A percentile compares a stretch with the other conserved stretches of the same genome.
Conservation (phyloP, 139 green algal species). For the Trebouxia sp. region DNA sequence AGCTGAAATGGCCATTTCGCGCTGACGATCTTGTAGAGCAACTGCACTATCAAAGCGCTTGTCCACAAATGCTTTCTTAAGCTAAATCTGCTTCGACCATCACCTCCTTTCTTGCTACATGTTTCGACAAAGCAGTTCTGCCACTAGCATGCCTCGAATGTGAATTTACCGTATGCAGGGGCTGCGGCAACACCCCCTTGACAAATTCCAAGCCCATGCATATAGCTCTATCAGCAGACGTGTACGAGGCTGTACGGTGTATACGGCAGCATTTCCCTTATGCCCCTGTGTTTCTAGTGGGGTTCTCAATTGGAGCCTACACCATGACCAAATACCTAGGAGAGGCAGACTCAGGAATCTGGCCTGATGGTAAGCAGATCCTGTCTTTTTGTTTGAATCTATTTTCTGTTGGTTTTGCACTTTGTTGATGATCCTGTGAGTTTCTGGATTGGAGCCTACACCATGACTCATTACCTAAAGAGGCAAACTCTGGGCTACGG, state of each 20-base stretch:
- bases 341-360: slow-evolving; percentile 25
- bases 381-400: too few species aligned
- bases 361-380: slow-evolving; percentile 4
- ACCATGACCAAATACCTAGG: slow-evolving; percentile 32
- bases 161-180: not conserved
- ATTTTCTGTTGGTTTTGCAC: too few species aligned
- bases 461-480: too few species aligned
- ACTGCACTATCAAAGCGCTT: too few species aligned
- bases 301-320: slow-evolving; percentile 33
- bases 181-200: slow-evolving; percentile 11
- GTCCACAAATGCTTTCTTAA: too few species aligned
- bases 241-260: slow-evolving; percentile 9
- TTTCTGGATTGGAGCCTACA: too few species aligned
- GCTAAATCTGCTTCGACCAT: too few species aligned
- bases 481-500: too few species aligned
- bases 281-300: slow-evolving; percentile 24
- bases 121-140: not conserved
- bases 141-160: not conserved
- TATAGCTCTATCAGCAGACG: slow-evolving; percentile 10
- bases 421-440: too few species aligned
- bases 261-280: slow-evolving; percentile 5
- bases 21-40: too few species aligned
- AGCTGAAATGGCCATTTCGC: too few species aligned
- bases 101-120: too few species aligned
- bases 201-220: slow-evolving; percentile 2